These are phyloP conservation scores for Colletotrichum liaoningense DNA, from an alignment of 2,329 filamentous ascomycete species.

Conservation along the genomic window DNA sequence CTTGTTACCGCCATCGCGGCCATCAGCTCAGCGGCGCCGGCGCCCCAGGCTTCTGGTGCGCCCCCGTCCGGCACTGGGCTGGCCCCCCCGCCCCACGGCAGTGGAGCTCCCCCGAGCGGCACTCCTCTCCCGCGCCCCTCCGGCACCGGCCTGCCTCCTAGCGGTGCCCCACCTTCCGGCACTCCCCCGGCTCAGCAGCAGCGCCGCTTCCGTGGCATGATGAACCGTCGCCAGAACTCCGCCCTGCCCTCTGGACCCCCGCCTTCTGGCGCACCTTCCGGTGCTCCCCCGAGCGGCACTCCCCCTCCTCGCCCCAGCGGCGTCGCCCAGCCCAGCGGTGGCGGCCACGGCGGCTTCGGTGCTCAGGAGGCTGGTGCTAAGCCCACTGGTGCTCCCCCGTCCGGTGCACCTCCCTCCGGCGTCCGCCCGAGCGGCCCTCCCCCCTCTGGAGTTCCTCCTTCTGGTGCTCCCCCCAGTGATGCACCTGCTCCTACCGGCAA, in stretches of 20 bases:
- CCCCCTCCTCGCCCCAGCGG: conserved; percentile 16
- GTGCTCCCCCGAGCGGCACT: conserved; percentile 20
- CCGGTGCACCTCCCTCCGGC: conserved; percentile 2
- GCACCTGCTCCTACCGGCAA: conserved; percentile 18
- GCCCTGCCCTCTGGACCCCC: not conserved
- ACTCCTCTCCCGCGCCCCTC: conserved; percentile 18
- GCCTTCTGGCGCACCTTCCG: not conserved
- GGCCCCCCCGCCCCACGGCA: conserved; percentile 10
- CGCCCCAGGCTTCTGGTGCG: conserved; percentile 21
- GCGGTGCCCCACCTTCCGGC: not conserved
- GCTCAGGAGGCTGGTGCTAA: conserved; percentile 2
- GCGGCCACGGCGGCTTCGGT: conserved; percentile 13
- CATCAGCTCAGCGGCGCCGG: conserved; percentile 28
- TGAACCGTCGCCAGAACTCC: conserved; percentile 23
- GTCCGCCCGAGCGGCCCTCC: not conserved
- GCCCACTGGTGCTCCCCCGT: conserved; percentile 10
- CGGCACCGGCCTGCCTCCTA: conserved; percentile 12
- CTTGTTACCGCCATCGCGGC: conserved; percentile 29
- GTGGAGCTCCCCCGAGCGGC: conserved; percentile 21
- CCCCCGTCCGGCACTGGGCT: conserved; percentile 10
- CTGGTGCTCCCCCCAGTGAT: conserved; percentile 12
- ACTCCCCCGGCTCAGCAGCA: conserved; percentile 14
- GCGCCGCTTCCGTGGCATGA: conserved; percentile 11
- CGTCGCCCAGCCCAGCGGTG: not conserved
- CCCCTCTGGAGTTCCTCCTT: conserved; percentile 6